Conservation (phyloP, 306 rosid genomes). For the Purshia tridentata region DNA sequence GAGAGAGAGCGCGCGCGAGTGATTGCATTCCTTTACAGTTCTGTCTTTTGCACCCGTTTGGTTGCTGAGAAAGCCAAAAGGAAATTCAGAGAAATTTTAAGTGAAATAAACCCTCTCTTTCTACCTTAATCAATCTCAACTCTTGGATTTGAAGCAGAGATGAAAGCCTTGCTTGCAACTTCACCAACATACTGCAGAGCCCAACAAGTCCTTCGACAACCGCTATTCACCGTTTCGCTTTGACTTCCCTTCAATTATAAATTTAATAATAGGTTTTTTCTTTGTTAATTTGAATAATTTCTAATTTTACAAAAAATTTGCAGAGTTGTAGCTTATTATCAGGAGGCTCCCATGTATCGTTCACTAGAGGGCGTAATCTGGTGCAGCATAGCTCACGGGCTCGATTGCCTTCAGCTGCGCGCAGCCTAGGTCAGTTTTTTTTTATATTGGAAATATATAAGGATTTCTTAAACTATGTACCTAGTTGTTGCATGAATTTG, state of each 20-base stretch:
- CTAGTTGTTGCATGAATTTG: background rate
- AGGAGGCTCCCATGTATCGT: constrained; percentile 28
- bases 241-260: background rate
- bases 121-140: background rate
- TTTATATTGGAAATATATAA: background rate
- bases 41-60: constrained; percentile 3
- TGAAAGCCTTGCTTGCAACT: constrained; percentile 61
- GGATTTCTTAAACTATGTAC: background rate
- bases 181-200: constrained; percentile 40
- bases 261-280: background rate
- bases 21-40: background rate
- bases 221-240: constrained; percentile 35
- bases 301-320: background rate
- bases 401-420: constrained; percentile 37
- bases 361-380: constrained; percentile 22
- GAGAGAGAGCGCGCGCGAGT: too few relatives aligned
- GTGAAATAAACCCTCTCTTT: background rate
- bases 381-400: constrained; percentile 24
- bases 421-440: constrained; percentile 34
- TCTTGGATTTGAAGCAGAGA: constrained; percentile 9
- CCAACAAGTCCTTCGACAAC: constrained; percentile 29
- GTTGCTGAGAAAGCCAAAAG: constrained; percentile 8
- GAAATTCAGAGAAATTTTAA: background rate
- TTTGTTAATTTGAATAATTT: constrained; percentile 3
- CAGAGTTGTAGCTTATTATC: constrained; percentile 43